A percentile compares a stretch with the other conserved stretches of the same genome.
Evolutionary conservation across 768 basidiomycete species (phyloP).

Genomic region (Rhizopogon rudus): DNA sequence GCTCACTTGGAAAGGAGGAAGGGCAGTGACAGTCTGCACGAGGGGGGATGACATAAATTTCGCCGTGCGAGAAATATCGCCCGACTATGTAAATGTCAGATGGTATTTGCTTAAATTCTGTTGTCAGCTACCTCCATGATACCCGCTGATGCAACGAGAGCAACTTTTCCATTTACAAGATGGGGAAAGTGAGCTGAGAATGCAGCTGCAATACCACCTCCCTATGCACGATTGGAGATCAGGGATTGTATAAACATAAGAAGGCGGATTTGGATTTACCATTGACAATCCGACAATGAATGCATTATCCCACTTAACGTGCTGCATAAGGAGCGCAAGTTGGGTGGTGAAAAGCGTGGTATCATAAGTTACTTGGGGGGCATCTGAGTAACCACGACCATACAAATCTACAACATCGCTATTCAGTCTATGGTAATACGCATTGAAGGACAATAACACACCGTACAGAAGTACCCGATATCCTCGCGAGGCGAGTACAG

Average conservation of each 20-base stretch:
- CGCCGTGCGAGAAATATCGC: constrained; percentile 66
- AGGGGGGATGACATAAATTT: constrained; percentile 77
- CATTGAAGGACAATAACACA: constrained; percentile 20
- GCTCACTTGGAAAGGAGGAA: constrained; percentile 54
- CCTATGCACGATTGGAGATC: constrained; percentile 33
- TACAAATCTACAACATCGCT: constrained; percentile 56
- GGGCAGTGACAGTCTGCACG: constrained; percentile 62
- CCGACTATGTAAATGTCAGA: constrained; percentile 32
- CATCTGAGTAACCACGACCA: constrained; percentile 80
- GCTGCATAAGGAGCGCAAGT: constrained; percentile 80
- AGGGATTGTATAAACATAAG: background rate
- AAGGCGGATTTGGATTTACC: constrained; percentile 33
- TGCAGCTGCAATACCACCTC: constrained; percentile 67
- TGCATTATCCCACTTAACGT: constrained; percentile 66
- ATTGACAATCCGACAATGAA: constrained; percentile 70
- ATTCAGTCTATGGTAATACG: constrained; percentile 1
- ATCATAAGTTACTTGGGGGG: constrained; percentile 66
- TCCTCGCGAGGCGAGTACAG: constrained; percentile 53
- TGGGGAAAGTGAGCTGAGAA: constrained; percentile 71
- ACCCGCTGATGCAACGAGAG: constrained; percentile 66
- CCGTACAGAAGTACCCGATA: constrained; percentile 77
- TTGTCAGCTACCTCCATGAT: constrained; percentile 53
- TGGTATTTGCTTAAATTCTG: background rate
- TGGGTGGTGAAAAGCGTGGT: constrained; percentile 63
- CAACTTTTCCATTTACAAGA: constrained; percentile 59